phyloP scores from a whole-genome alignment of 768 basidiomycete genomes.

The Rubroboletus satanas region DNA sequence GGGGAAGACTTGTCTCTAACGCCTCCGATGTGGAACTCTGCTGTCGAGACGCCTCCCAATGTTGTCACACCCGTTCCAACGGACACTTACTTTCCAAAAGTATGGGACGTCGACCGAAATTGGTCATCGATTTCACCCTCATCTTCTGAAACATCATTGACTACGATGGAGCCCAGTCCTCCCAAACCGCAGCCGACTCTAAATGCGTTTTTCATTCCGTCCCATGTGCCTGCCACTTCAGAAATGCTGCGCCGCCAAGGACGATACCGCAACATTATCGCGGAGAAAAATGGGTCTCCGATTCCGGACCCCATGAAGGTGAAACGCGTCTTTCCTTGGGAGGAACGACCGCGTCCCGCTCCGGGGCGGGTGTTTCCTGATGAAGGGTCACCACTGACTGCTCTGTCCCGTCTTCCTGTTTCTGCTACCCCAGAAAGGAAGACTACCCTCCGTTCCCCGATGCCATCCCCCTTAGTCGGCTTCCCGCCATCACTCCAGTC shows the following conservation, averaged over 20 bases:
- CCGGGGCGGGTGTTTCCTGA: slow-evolving; percentile 73
- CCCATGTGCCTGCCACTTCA: slow-evolving; percentile 59
- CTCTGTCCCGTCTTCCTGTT: slow-evolving; percentile 31
- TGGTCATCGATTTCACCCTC: slow-evolving; percentile 37
- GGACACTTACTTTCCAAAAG: slow-evolving; percentile 76
- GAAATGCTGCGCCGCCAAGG: slow-evolving; percentile 65
- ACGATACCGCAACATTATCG: slow-evolving; percentile 63
- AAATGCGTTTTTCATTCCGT: slow-evolving; percentile 55
- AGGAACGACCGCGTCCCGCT: slow-evolving; percentile 61
- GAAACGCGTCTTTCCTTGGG: slow-evolving; percentile 92
- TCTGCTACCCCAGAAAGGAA: slow-evolving; percentile 29
- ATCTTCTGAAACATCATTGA: slow-evolving; percentile 24
- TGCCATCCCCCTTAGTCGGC: slow-evolving; percentile 38
- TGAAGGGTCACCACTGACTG: slow-evolving; percentile 49
- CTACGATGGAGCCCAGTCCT: slow-evolving; percentile 17
- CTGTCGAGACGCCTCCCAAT: slow-evolving; percentile 74
- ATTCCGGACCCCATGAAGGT: slow-evolving; percentile 72
- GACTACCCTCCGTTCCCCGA: slow-evolving; percentile 17
- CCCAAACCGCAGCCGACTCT: slow-evolving; percentile 16
- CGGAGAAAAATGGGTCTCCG: slow-evolving; percentile 41
- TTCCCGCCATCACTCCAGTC: slow-evolving; percentile 61
- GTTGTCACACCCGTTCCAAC: slow-evolving; percentile 53
- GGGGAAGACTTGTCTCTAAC: slow-evolving; percentile 56
- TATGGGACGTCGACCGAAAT: slow-evolving; percentile 67
- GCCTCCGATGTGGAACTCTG: slow-evolving; percentile 76